Evolutionary conservation across 768 basidiomycete species (phyloP).

Genomic region (Neoboletus magnificus): DNA sequence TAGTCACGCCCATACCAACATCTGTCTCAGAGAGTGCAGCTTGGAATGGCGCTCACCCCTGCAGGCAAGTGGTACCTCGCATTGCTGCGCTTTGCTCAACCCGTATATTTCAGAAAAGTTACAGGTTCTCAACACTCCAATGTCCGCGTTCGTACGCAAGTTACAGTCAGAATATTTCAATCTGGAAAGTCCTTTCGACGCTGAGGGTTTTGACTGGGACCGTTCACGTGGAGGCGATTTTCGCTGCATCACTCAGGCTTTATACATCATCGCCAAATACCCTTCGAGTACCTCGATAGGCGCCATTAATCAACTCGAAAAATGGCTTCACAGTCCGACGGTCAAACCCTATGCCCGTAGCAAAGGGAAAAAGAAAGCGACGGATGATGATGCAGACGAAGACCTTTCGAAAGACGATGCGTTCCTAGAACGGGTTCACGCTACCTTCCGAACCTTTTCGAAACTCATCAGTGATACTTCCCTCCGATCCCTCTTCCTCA

Average conservation of each 20-base stretch:
- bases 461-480: constrained; percentile 40
- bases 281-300: constrained; percentile 30
- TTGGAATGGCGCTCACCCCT: constrained; percentile 74
- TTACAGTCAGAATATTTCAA: constrained; percentile 47
- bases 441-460: constrained; percentile 47
- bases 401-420: constrained; percentile 31
- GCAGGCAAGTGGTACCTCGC: constrained; percentile 41
- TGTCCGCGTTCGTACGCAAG: constrained; percentile 56
- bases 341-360: neutral
- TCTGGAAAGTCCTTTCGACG: constrained; percentile 35
- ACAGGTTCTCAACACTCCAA: constrained; percentile 58
- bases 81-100: neutral
- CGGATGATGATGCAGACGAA: constrained; percentile 1
- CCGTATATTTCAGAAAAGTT: constrained; percentile 50
- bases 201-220: constrained; percentile 48
- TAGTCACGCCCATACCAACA: neutral
- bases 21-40: constrained; percentile 59
- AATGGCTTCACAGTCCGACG: constrained; percentile 43
- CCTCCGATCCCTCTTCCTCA: constrained; percentile 37
- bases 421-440: constrained; percentile 35
- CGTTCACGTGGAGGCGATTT: constrained; percentile 51
- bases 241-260: constrained; percentile 52
- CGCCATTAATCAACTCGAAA: constrained; percentile 41
- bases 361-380: constrained; percentile 23
- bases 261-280: constrained; percentile 49